Evolutionary conservation across 1,284 basidiomycete genomes (phyloP).

Genomic region (Agroathelia rolfsii): DNA sequence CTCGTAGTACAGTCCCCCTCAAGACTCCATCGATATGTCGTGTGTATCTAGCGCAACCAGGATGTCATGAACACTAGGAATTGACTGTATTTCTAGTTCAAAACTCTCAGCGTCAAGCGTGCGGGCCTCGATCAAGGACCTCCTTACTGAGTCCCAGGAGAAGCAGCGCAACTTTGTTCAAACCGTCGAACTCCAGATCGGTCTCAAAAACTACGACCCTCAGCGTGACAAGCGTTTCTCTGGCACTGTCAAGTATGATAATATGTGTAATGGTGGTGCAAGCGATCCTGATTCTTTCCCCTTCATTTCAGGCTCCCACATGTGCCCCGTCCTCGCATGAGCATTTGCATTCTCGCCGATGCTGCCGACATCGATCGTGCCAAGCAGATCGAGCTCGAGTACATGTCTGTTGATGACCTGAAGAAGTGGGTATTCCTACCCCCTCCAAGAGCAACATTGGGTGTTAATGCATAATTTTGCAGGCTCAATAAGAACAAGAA

Average conservation of each 20-base stretch:
- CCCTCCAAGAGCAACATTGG: constrained; percentile 1
- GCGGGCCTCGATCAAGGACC: constrained; percentile 89
- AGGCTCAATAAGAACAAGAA: constrained; percentile 99
- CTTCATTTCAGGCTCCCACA: constrained; percentile 89
- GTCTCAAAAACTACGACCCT: constrained; percentile 97
- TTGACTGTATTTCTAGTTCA: too few relatives aligned
- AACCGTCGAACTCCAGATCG: constrained; percentile 94
- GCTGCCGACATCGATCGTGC: constrained; percentile 98
- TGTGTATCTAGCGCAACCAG: too few relatives aligned
- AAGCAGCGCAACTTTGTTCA: constrained; percentile 85
- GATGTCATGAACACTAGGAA: too few relatives aligned
- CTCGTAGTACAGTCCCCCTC: too few relatives aligned
- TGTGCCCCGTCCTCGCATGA: constrained; percentile 97
- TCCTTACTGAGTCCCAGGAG: constrained; percentile 69
- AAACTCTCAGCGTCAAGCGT: constrained; percentile 98
- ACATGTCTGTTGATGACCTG: constrained; percentile 99
- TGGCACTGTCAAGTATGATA: constrained; percentile 82
- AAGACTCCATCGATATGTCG: too few relatives aligned
- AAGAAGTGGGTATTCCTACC: constrained; percentile 66
- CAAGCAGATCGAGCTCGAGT: constrained; percentile 94
- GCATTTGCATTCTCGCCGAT: constrained; percentile 98
- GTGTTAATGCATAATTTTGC: constrained; percentile 1
- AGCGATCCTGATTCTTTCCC: constrained; percentile 8
- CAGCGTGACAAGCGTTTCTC: constrained; percentile 96
- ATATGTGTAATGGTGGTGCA: neutral